Base-by-base conservation (phyloP, 306 rosid genomes). In the Gastrolobium villosum region DNA sequence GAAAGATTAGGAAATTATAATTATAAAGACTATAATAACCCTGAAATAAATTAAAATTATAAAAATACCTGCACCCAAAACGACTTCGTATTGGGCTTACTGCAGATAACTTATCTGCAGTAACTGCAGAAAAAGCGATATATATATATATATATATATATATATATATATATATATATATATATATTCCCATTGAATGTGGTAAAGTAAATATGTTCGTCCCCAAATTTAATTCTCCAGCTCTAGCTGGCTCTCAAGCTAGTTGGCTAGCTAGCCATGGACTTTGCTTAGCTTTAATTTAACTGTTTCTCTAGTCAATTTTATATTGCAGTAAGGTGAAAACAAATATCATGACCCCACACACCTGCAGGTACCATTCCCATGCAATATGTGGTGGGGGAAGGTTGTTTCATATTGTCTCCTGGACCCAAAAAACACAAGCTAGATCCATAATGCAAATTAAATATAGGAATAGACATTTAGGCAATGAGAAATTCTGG, bases 311-410 rank as follows among this genome's bases (percentile, higher is more conserved):
- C 4, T 11, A 8, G 64, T 78, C 44, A 48, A 69, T 14, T 56
- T 44, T n/a, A 36, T 60, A 15, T 48, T 7, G 75, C 7, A n/a
- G 56, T 49, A 61, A 61, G 48, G 34, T 70, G 77, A 61, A 79
- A 79, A 79, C 56, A 79, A 60, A 78, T 35, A 48, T 0, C 2
- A 49, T 1, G 83, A 31, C 55, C 83, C 83, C 56, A 79, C 83
- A 31, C 7, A 14, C 65, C 77, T 60, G 77, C 77, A 70, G 71
- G 83, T 69, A 60, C 83, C 77, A 70, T 61, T 79, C 67, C 64
- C 62, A 69, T 72, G 74, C 66, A 79, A 39, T 62, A 56, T 61
- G 79, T 79, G 83, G 83, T 79, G 72, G 83, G 83, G 79, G 54
- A 79, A 72, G 72, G 50, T 53, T 52, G 77, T 79, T 78, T 72